Base-by-base conservation (phyloP, 192 early-diverging fungal genomes). In the Coemansia sp. region DNA sequence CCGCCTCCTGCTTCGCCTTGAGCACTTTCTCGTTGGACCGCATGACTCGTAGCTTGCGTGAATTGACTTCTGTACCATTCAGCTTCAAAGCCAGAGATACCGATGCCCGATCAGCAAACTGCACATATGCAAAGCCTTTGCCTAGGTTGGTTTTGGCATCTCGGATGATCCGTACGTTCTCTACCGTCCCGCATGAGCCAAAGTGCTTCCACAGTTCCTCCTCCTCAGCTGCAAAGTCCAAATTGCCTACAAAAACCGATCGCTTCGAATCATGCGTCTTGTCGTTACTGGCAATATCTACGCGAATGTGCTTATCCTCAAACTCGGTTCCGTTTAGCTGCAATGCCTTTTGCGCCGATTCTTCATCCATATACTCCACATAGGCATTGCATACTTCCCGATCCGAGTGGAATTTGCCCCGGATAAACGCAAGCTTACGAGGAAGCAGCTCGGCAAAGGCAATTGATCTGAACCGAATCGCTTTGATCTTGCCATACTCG, bases 61-160 rank as follows among this genome's bases (percentile, higher is more conserved):
- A 50, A 20, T 59, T 91, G 19, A 94, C 65, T 54, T 88, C 84
- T 13, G 86, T 84, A 43, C 84, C 90, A 43, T 90, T 67, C 30
- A 93, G 70, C 60, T 89, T 86, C 35, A 95, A 64, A 0, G 93
- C 93, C 50, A 94, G 67, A 13, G 78, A 65, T 11, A 97, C 88
- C 9, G 85, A 69, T 14, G 84, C 82, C 35, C 86, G 83, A 45
- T 93, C 80, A 5, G 65, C 59, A 65, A 94, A 95, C 68, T 93
- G 90, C 36, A 95, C 92, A 72, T 93, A 97, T 0, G 85, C 94
- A 72, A 95, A 88, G 3, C 94, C 94, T 64, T 97, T 97, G 36
- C 94, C 94, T 39, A 95, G 70, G 50, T 91, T 94, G 20, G 88
- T 93, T 53, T 80, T 83, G 18, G 63, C 46, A 65, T 97, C 94